These are phyloP conservation scores for Spirogloea muscicola DNA, from an alignment of 139 green algal species.

Conservation along the genomic window DNA sequence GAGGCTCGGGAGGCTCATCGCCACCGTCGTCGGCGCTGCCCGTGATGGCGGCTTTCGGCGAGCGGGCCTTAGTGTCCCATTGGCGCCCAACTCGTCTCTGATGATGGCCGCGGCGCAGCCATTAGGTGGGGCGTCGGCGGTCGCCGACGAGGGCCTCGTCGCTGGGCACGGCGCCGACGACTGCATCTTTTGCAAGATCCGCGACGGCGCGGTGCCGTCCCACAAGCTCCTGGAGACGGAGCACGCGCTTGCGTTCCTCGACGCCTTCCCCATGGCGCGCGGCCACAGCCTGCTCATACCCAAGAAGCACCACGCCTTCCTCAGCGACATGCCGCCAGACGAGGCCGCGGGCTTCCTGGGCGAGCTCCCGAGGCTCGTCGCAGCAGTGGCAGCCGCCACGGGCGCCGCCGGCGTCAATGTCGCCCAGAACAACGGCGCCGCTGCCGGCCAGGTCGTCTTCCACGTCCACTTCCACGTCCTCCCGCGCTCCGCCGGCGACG, in stretches of 20 bases:
- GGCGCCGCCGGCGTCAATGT: constrained; percentile 49
- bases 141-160: no score
- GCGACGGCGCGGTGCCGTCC: constrained; percentile 14
- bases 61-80: no score
- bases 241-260: constrained; percentile 46
- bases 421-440: constrained; percentile 50
- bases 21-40: no score
- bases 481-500: constrained; percentile 41
- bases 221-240: constrained; percentile 25
- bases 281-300: constrained; percentile 51
- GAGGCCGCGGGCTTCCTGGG: constrained; percentile 31
- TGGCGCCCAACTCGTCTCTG: no score
- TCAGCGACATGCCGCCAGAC: constrained; percentile 41
- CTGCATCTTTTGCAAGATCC: constrained; percentile 38
- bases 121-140: no score
- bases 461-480: constrained; percentile 54
- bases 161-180: constrained; percentile 1
- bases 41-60: no score
- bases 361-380: constrained; percentile 42
- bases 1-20: no score
- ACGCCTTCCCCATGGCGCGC: constrained; percentile 49
- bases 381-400: constrained; percentile 29
- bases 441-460: constrained; percentile 52
- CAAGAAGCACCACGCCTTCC: constrained; percentile 41
- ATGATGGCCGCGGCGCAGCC: no score